Percentiles rank a stretch among this genome's conserved stretches.
Evolutionary conservation across 257 asterid species (phyloP).

Genomic region (Solanum gracilifrons): DNA sequence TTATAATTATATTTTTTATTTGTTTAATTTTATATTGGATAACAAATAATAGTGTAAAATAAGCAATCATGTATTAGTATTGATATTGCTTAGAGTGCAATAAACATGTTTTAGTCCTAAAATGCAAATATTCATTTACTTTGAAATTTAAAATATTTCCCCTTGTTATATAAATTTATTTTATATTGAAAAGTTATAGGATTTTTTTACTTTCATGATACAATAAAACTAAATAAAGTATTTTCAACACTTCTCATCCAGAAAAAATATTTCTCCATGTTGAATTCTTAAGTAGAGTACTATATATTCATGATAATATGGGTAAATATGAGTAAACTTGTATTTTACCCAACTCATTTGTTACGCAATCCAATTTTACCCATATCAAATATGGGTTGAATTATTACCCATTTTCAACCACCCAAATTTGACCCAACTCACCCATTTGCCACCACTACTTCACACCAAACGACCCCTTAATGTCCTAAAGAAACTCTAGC

Average conservation of each 20-base stretch:
- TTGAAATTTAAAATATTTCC: too few relatives aligned
- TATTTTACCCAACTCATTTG: neutral
- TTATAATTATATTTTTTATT: too few relatives aligned
- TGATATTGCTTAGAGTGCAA: too few relatives aligned
- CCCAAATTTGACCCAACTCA: neutral
- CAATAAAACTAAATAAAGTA: neutral
- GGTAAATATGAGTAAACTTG: too few relatives aligned
- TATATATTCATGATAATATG: too few relatives aligned
- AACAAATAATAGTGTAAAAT: too few relatives aligned
- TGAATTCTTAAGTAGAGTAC: too few relatives aligned
- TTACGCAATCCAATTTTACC: neutral
- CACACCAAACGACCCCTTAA: neutral
- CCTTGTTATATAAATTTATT: too few relatives aligned
- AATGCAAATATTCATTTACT: too few relatives aligned
- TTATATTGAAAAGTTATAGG: neutral
- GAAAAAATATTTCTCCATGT: too few relatives aligned
- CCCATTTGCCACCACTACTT: neutral
- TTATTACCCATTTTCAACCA: neutral
- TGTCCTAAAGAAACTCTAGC: neutral
- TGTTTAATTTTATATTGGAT: neutral
- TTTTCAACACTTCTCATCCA: neutral
- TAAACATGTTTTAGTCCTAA: too few relatives aligned
- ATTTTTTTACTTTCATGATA: too few relatives aligned
- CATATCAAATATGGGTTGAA: neutral
- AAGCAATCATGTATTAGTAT: neutral